Conservation (phyloP, 2,329 filamentous ascomycete species). For the Xylaria sp. region DNA sequence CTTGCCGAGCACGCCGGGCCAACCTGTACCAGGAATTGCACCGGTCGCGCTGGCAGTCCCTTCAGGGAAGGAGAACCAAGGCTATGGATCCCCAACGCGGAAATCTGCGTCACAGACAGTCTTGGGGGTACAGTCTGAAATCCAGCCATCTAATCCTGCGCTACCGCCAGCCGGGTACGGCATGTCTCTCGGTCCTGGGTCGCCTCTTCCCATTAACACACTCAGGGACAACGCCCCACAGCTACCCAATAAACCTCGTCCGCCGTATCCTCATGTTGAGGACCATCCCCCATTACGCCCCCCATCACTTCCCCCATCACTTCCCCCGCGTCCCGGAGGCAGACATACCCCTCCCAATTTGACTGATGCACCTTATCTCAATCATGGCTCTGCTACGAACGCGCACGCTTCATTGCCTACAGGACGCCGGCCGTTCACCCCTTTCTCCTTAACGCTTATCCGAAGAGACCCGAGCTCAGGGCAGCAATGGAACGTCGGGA, state of each 20-base stretch:
- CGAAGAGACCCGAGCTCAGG: slow-evolving; percentile 77
- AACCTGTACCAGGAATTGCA: slow-evolving; percentile 33
- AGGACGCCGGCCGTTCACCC: slow-evolving; percentile 53
- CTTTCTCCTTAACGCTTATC: slow-evolving; percentile 72
- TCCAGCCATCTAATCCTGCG: background rate
- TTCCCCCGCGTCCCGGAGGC: slow-evolving; percentile 38
- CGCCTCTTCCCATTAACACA: slow-evolving; percentile 28
- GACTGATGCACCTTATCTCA: slow-evolving; percentile 6
- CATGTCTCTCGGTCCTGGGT: slow-evolving; percentile 41
- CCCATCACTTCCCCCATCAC: slow-evolving; percentile 31
- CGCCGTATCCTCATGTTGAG: slow-evolving; percentile 23
- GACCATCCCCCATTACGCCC: slow-evolving; percentile 34
- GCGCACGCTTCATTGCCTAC: slow-evolving; percentile 53
- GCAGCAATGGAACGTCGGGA: slow-evolving; percentile 80
- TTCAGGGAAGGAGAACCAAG: slow-evolving; percentile 44
- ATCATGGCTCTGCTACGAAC: slow-evolving; percentile 19
- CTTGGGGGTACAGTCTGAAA: background rate
- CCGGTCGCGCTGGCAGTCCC: slow-evolving; percentile 32
- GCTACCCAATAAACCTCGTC: slow-evolving; percentile 32
- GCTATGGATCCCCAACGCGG: slow-evolving; percentile 29
- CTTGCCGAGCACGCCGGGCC: slow-evolving; percentile 49
- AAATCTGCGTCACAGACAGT: slow-evolving; percentile 31
- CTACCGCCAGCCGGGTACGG: slow-evolving; percentile 31
- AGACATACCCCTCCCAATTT: slow-evolving; percentile 15
- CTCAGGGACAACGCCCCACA: slow-evolving; percentile 29